phyloP scores from a whole-genome alignment of 2,329 filamentous ascomycete species.

The Didymella exigua region DNA sequence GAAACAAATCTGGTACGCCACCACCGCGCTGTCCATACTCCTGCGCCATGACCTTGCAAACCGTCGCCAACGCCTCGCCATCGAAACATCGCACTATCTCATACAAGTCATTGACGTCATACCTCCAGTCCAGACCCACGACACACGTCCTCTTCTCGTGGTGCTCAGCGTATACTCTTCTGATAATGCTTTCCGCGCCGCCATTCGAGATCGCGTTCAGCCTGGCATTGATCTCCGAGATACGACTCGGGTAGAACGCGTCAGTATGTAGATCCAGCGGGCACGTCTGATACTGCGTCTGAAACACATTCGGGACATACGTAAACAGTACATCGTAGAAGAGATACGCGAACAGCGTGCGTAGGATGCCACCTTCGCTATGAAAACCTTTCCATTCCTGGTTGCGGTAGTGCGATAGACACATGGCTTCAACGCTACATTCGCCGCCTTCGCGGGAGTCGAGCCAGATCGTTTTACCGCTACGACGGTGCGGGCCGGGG shows the following conservation, averaged over 20 bases:
- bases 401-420: slow-evolving; percentile 80
- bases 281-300: slow-evolving; percentile 92
- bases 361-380: slow-evolving; percentile 85
- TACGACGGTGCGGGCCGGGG: slow-evolving; percentile 47
- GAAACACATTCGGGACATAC: slow-evolving; percentile 95
- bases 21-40: slow-evolving; percentile 87
- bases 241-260: slow-evolving; percentile 83
- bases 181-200: slow-evolving; percentile 69
- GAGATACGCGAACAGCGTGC: slow-evolving; percentile 82
- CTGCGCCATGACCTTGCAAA: slow-evolving; percentile 94
- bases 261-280: slow-evolving; percentile 93
- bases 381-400: slow-evolving; percentile 95
- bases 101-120: slow-evolving; percentile 75
- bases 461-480: slow-evolving; percentile 84
- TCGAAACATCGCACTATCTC: slow-evolving; percentile 81
- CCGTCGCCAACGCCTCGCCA: slow-evolving; percentile 76
- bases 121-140: slow-evolving; percentile 92
- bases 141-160: slow-evolving; percentile 77
- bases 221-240: slow-evolving; percentile 85
- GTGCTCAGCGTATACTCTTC: slow-evolving; percentile 70
- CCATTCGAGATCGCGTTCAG: slow-evolving; percentile 89
- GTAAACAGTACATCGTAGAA: slow-evolving; percentile 93
- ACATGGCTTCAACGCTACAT: slow-evolving; percentile 93
- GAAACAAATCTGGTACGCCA: slow-evolving; percentile 88
- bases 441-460: slow-evolving; percentile 75